Percentiles rank a stretch among this genome's conserved stretches.
phyloP scores from a whole-genome alignment of 129 eudicot genomes.

The Mikania micrantha region DNA sequence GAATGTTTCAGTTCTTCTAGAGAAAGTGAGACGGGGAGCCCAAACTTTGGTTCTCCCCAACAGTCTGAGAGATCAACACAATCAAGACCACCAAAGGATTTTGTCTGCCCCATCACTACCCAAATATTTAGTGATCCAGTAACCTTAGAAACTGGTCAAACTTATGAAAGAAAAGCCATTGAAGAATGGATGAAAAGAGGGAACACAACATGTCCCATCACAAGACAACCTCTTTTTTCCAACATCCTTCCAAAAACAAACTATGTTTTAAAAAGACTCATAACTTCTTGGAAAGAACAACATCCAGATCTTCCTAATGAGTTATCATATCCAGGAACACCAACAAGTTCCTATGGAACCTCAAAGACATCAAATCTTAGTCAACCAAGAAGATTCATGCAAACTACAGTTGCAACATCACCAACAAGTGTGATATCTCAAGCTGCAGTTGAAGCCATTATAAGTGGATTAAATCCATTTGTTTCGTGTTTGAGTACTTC shows the following conservation, averaged over 20 bases:
- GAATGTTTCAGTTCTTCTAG: slow-evolving; percentile 24
- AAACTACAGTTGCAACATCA: slow-evolving; percentile 42
- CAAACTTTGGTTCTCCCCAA: slow-evolving; percentile 51
- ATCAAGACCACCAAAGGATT: slow-evolving; percentile 80
- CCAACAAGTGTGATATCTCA: slow-evolving; percentile 76
- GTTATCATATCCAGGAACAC: slow-evolving; percentile 50
- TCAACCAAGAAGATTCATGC: slow-evolving; percentile 45
- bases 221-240: slow-evolving; percentile 65
- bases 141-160: slow-evolving; percentile 82
- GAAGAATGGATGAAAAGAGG: slow-evolving; percentile 84
- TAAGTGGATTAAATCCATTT: slow-evolving; percentile 57
- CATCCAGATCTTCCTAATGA: slow-evolving; percentile 64
- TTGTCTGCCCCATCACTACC: slow-evolving; percentile 80
- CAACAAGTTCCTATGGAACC: slow-evolving; percentile 33
- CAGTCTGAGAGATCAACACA: slow-evolving; percentile 45
- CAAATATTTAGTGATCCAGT: slow-evolving; percentile 70
- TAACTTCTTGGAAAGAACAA: slow-evolving; percentile 72
- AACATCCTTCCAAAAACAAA: slow-evolving; percentile 61
- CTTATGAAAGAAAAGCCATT: slow-evolving; percentile 80
- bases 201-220: slow-evolving; percentile 73
- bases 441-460: slow-evolving; percentile 59
- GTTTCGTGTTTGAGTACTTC: slow-evolving; percentile 54
- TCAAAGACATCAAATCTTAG: slow-evolving; percentile 30
- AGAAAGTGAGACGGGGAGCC: slow-evolving; percentile 45
- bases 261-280: slow-evolving; percentile 67